Evolutionary conservation across 2,329 filamentous ascomycete species (phyloP), one percentile per base, ranked within the genome.

Genomic region (Orbilia javanica): DNA sequence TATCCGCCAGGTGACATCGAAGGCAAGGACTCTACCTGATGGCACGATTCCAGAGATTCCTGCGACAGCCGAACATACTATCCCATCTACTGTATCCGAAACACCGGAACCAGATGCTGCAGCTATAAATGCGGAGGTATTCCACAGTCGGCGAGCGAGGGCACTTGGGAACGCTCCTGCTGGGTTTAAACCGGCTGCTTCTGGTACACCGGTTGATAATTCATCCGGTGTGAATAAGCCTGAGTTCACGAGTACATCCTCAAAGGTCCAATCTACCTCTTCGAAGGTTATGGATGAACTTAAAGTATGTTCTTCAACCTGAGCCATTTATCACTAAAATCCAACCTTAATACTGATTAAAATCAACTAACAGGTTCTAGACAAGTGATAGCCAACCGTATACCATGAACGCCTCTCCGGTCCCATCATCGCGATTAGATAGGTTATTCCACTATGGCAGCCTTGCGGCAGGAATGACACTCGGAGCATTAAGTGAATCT

Each of bases 371-470:
- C 78, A n/a, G 42, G 67, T 29, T 83, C 29, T 80, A 83, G 64
- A 75, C 82, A 34, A 10, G 80, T 83, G 3, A 77, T 80, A 42
- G 80, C 79, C 39, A 82, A 34, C 82, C 85, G 0, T 93, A 96
- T 82, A 87, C 91, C 77, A 90, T 99, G 83, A 88, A 91, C 69
- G 95, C 98, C 82, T 99, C 96, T 8, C 91, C 90, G 79, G 94
- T 99, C 0, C 96, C 96, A 0, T 92, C 96, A 0, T 93, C 94
- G 6, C 90, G 96, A 3, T 85, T 99, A 64, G 92, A 94, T 50
- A 89, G 96, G 69, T 86, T 99, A 25, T 97, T 95, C 93, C 96
- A 99, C 84, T 99, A 98, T 83, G 89, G 93, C 70, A 94, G 96
- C 0, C 88, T 99, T 4, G 96, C 94, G 27, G 95, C 94, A 0